Evolutionary conservation across 106 monocot genomes (phyloP), one percentile per base, ranked within the genome.

Genomic region (Dendrobium nobile): DNA sequence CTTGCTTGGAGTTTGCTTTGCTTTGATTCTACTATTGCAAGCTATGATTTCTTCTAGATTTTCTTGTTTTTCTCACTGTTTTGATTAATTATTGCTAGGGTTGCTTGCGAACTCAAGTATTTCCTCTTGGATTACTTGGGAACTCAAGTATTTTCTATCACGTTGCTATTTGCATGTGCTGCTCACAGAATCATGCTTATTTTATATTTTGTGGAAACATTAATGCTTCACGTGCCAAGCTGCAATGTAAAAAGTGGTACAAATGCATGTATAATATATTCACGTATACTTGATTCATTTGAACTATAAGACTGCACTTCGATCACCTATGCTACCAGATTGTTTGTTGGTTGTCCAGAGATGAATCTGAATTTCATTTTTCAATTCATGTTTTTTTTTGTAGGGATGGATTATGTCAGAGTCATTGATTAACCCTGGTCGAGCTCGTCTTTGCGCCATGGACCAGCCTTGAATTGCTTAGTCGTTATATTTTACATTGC

Each of bases 351-450:
- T 17, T 4, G 2, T 33, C 31, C 40, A 3, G 27, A 41, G 4
- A 16, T 22, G 40, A 72, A 72, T 40, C 11, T 40, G 37, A 65
- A 26, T 26, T 26, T 40, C 1, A 40, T 40, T 74, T 42, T 9
- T 44, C 0, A 70, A 70, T 70, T 13, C 70, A 11, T 1, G 13
- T 18, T 10, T 72, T 72, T 43, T 5, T 41, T 42, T 74, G 74
- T 44, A 74, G 74, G 74, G 74, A 42, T 74, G 74, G 74, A 74
- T 74, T 20, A 74, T 74, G 74, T 74, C 74, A 74, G 74, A 74
- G 18, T 74, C 74, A 44, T 74, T 74, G 74, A 74, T 74, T 74
- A 74, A 74, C 43, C 74, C 74, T 73, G 74, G 74, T 6, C 74
- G 74, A 31, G 74, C 43, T 20, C 74, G 74, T 2, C 74, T 74